Evolutionary conservation across 2,329 filamentous ascomycete species (phyloP).

Genomic region (Talaromyces piceae): DNA sequence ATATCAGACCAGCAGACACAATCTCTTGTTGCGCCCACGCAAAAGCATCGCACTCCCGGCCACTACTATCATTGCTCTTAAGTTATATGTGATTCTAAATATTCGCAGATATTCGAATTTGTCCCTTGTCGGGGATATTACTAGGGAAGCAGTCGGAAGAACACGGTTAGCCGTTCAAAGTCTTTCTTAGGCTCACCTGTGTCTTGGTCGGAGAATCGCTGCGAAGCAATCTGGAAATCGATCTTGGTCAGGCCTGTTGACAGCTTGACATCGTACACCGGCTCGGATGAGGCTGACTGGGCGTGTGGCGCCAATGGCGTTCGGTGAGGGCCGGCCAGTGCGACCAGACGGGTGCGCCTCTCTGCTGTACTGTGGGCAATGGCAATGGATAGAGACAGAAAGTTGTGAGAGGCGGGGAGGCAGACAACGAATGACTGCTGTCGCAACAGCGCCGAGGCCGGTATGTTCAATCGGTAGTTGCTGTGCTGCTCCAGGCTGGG

Average conservation of each 20-base stretch:
- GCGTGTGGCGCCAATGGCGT: conserved; percentile 52
- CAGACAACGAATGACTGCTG: conserved; percentile 68
- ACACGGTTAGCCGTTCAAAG: conserved; percentile 65
- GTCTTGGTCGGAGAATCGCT: conserved; percentile 52
- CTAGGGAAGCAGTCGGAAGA: conserved; percentile 58
- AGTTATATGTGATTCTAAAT: not conserved
- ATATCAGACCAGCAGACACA: not conserved
- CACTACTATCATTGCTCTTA: not conserved
- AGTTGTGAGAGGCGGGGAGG: conserved; percentile 59
- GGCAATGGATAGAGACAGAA: conserved; percentile 62
- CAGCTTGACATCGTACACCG: conserved; percentile 68
- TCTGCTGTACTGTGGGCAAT: conserved; percentile 57
- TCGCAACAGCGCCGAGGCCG: conserved; percentile 57
- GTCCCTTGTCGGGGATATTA: too few relatives aligned
- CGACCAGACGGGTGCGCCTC: conserved; percentile 70
- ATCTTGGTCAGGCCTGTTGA: conserved; percentile 68
- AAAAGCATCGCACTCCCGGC: not conserved
- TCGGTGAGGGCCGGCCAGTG: conserved; percentile 58
- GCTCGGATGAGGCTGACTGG: conserved; percentile 45
- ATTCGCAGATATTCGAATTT: not conserved
- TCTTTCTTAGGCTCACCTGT: conserved; percentile 56
- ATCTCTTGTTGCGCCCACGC: not conserved
- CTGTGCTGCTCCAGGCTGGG: conserved; percentile 56
- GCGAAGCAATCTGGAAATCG: conserved; percentile 69
- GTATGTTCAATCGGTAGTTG: conserved; percentile 57